phyloP scores from a whole-genome alignment of 2,329 filamentous ascomycete species.

The Claviceps africana region DNA sequence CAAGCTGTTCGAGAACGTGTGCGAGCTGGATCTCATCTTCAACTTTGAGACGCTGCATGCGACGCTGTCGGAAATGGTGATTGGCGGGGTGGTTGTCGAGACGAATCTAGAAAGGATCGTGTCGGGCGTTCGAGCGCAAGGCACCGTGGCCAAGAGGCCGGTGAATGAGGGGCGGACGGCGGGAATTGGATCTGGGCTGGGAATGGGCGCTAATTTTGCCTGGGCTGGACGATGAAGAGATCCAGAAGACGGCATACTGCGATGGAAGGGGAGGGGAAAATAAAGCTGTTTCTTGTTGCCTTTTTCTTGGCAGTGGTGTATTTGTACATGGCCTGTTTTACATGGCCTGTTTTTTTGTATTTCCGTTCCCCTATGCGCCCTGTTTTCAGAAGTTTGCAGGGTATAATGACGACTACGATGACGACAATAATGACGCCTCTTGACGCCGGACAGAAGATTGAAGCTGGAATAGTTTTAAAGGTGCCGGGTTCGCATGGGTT shows the following conservation, averaged over 20 bases:
- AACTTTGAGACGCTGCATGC: constrained; percentile 97
- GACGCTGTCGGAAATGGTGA: constrained; percentile 82
- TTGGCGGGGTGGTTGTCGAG: constrained; percentile 88
- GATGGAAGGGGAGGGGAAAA: neutral
- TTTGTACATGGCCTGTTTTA: neutral
- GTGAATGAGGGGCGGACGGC: constrained; percentile 51
- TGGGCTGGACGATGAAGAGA: constrained; percentile 28
- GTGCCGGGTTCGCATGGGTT: neutral
- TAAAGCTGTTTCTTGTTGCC: neutral
- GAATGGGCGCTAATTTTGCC: constrained; percentile 45
- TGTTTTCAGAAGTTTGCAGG: neutral
- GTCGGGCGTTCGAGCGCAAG: constrained; percentile 64
- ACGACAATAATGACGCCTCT: neutral
- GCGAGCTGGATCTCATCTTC: constrained; percentile 95
- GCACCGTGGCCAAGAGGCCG: constrained; percentile 63
- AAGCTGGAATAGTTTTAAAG: neutral
- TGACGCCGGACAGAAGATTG: neutral
- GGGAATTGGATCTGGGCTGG: constrained; percentile 34
- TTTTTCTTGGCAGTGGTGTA: neutral
- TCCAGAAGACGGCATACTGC: too few relatives aligned
- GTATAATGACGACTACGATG: neutral
- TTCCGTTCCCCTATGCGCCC: neutral
- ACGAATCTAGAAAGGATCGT: constrained; percentile 82
- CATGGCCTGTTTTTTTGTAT: neutral
- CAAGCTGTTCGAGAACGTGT: constrained; percentile 93